Evolutionary conservation across 148 eudicot genomes (phyloP).

Genomic region (Rheum nobile): DNA sequence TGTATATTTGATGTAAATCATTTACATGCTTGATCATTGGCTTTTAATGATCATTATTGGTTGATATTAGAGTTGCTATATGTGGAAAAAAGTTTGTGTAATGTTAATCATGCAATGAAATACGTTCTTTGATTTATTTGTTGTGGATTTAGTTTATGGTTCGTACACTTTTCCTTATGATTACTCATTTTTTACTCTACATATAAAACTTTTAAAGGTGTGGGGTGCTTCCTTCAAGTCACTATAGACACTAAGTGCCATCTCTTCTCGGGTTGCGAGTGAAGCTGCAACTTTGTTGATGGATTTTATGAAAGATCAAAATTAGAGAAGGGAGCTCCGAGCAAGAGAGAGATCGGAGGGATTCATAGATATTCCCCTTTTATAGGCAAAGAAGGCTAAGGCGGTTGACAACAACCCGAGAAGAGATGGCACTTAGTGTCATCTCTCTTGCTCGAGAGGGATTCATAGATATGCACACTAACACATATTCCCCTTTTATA

Average conservation of each 20-base stretch:
- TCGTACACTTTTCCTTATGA: neutral
- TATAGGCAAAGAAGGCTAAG: too few species aligned
- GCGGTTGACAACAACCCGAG: too few species aligned
- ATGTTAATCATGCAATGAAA: neutral
- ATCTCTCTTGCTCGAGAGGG: too few species aligned
- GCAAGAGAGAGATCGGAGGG: too few species aligned
- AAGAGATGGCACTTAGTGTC: too few species aligned
- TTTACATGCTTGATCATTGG: neutral
- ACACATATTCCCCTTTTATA: too few species aligned
- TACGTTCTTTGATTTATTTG: neutral
- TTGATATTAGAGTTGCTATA: neutral
- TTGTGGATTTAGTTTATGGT: neutral
- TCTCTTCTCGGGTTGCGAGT: slow-evolving; percentile 47
- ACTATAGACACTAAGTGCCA: slow-evolving; percentile 33
- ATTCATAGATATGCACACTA: too few species aligned
- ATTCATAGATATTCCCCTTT: too few species aligned
- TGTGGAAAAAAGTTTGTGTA: neutral
- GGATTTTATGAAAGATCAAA: slow-evolving; percentile 74
- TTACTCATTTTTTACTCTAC: neutral
- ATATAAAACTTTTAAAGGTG: slow-evolving; percentile 41
- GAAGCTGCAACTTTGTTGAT: slow-evolving; percentile 54
- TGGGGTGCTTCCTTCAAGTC: slow-evolving; percentile 70
- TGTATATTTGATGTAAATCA: neutral
- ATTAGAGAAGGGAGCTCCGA: too few species aligned
- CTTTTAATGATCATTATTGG: neutral